phyloP scores from a whole-genome alignment of 805 yeast genomes.

The Yamadazyma paraphyllophila region DNA sequence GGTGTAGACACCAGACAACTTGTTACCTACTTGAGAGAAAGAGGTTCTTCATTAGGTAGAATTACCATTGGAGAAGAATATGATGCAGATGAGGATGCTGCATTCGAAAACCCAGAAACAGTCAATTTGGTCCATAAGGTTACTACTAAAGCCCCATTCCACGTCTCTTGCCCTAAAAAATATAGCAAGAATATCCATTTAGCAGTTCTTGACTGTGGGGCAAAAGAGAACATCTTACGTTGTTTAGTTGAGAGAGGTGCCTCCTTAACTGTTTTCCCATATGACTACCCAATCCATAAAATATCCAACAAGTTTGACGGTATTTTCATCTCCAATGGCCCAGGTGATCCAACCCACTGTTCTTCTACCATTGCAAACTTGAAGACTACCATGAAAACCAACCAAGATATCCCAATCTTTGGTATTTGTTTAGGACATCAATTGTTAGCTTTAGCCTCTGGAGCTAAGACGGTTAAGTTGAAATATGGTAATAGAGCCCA shows the following conservation, averaged over 20 bases:
- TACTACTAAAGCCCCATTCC: constrained; percentile 93
- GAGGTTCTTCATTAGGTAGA: constrained; percentile 91
- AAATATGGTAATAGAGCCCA: constrained; percentile 99
- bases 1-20: constrained; percentile 97
- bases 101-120: constrained; percentile 85
- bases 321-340: constrained; percentile 91
- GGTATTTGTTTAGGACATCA: constrained; percentile 99
- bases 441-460: constrained; percentile 89
- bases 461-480: constrained; percentile 88
- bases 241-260: constrained; percentile 95
- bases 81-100: constrained; percentile 89
- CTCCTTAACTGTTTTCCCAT: constrained; percentile 93
- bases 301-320: constrained; percentile 94
- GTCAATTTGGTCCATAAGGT: constrained; percentile 90
- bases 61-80: constrained; percentile 88
- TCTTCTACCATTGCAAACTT: constrained; percentile 71
- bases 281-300: constrained; percentile 88
- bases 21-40: constrained; percentile 90
- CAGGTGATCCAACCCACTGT: constrained; percentile 97
- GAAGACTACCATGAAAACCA: constrained; percentile 61
- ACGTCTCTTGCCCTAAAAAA: constrained; percentile 61
- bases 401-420: constrained; percentile 79
- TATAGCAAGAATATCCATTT: constrained; percentile 64
- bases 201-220: constrained; percentile 97
- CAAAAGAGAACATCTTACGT: constrained; percentile 94